Conservation (phyloP, 1,284 basidiomycete genomes). For the Malassezia nana region DNA sequence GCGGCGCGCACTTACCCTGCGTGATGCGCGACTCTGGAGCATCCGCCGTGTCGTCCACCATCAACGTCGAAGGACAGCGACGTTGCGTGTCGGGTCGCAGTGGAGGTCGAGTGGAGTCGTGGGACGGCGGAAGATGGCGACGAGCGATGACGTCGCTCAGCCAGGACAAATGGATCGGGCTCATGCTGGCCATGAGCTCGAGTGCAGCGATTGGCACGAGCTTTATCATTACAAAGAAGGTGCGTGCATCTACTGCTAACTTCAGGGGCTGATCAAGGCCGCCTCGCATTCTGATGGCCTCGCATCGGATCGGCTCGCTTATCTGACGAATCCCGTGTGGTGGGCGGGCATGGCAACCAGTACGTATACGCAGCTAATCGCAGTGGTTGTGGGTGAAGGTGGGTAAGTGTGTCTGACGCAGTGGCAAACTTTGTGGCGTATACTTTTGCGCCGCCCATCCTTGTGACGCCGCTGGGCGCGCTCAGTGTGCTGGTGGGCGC, state of each 20-base stretch:
- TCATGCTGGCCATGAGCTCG: constrained; percentile 43
- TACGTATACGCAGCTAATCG: constrained; percentile 51
- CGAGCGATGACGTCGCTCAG: constrained; percentile 23
- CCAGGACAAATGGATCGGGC: constrained; percentile 46
- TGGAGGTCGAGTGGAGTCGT: neutral
- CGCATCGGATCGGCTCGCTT: constrained; percentile 51
- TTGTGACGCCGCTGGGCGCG: constrained; percentile 91
- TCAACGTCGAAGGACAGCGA: neutral
- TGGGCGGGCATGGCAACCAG: constrained; percentile 91
- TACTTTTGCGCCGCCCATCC: constrained; percentile 90
- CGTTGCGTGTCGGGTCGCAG: neutral
- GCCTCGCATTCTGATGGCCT: constrained; percentile 36
- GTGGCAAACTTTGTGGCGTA: constrained; percentile 99
- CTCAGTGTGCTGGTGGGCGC: constrained; percentile 81
- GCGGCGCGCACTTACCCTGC: too few relatives aligned
- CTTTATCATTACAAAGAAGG: constrained; percentile 48
- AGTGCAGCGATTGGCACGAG: constrained; percentile 45
- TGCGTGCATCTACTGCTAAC: constrained; percentile 5
- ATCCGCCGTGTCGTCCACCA: neutral
- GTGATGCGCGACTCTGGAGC: neutral
- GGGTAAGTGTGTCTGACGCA: constrained; percentile 42
- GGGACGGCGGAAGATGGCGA: neutral
- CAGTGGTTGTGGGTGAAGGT: constrained; percentile 44
- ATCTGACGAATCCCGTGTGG: constrained; percentile 90
- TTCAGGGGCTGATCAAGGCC: constrained; percentile 43